phyloP scores from a whole-genome alignment of 352 stramenopile species.

The Pythium pyrilobum region DNA sequence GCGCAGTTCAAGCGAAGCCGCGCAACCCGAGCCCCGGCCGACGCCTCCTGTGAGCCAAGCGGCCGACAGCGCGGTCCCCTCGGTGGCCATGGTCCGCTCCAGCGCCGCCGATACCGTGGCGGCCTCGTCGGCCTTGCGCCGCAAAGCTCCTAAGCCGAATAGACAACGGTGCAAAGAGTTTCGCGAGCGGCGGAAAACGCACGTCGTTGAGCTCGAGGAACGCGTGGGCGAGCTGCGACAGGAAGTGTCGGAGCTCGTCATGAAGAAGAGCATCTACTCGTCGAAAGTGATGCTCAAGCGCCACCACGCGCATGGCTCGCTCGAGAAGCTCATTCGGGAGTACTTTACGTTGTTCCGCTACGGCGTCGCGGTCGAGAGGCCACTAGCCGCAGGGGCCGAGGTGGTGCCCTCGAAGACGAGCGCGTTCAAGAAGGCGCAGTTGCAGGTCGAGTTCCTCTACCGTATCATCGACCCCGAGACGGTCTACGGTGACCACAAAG shows the following conservation, averaged over 20 bases:
- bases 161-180: slow-evolving; percentile 26
- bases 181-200: slow-evolving; percentile 19
- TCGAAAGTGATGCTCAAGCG: slow-evolving; percentile 21
- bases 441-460: slow-evolving; percentile 16
- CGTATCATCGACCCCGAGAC: slow-evolving; percentile 14
- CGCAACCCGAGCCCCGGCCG: neutral
- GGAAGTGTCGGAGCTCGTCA: slow-evolving; percentile 21
- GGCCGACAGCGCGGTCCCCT: too few relatives aligned
- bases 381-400: neutral
- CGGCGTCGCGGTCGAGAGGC: slow-evolving; percentile 18
- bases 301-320: slow-evolving; percentile 22
- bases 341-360: slow-evolving; percentile 25
- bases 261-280: slow-evolving; percentile 21
- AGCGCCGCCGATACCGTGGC: neutral
- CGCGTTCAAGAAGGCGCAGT: slow-evolving; percentile 10
- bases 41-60: too few relatives aligned
- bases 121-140: neutral
- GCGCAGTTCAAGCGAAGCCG: too few relatives aligned
- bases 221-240: slow-evolving; percentile 8
- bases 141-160: slow-evolving; percentile 23
- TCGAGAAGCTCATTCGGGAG: slow-evolving; percentile 23
- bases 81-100: slow-evolving; percentile 3
- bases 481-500: slow-evolving; percentile 23
- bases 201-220: slow-evolving; percentile 16
- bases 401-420: neutral